These are phyloP conservation scores for Colletotrichum falcatum DNA, from an alignment of 2,329 filamentous ascomycete species.

Conservation along the genomic window DNA sequence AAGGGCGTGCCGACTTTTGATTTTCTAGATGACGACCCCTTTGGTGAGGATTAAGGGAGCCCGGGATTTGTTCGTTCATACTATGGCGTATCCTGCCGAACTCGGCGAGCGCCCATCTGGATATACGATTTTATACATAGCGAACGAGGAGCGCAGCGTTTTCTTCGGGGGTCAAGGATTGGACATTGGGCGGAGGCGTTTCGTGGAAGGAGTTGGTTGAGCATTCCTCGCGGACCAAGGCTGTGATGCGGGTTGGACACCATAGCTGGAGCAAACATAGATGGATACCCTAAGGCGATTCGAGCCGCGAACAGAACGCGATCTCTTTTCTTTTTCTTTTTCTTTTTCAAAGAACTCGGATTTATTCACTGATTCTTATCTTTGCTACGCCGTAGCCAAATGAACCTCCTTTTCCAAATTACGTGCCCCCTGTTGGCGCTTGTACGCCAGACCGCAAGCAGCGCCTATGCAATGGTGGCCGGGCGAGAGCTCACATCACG, in stretches of 20 bases:
- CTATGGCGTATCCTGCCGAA: neutral
- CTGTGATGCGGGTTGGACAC: neutral
- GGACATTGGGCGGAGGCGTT: neutral
- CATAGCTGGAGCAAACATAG: neutral
- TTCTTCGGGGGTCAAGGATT: neutral
- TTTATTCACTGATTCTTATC: conserved; percentile 3
- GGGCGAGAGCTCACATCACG: conserved; percentile 22
- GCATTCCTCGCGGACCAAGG: neutral
- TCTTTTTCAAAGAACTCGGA: neutral
- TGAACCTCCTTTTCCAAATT: neutral
- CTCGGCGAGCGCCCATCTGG: neutral
- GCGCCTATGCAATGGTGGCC: neutral
- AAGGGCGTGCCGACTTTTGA: conserved; percentile 14
- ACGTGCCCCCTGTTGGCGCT: neutral
- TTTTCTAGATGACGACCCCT: conserved; percentile 33
- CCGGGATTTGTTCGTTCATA: neutral
- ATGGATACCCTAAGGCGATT: conserved; percentile 1
- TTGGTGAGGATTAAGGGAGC: conserved; percentile 22
- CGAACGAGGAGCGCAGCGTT: neutral
- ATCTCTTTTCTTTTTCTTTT: neutral
- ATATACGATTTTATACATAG: neutral
- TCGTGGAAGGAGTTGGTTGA: neutral
- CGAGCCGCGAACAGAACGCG: neutral
- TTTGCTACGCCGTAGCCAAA: neutral
- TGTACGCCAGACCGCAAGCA: neutral